These are phyloP conservation scores for Ophiocordyceps camponoti-rufipedis DNA, from an alignment of 2,329 filamentous ascomycete species.

Conservation along the genomic window DNA sequence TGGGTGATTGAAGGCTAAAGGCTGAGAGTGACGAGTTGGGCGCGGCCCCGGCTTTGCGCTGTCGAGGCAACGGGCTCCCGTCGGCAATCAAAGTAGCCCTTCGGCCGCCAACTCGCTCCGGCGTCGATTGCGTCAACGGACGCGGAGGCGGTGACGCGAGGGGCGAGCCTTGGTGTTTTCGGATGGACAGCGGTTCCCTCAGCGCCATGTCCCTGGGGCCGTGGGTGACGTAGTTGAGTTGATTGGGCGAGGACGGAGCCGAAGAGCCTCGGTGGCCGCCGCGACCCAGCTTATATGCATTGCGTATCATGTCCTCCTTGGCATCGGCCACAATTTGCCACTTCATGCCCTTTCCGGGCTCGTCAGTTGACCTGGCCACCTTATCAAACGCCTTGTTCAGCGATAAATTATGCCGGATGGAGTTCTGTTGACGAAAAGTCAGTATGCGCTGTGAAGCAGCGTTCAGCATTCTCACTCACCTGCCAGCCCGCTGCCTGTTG, in stretches of 20 bases:
- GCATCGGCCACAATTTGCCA: slow-evolving; percentile 83
- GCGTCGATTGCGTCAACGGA: slow-evolving; percentile 36
- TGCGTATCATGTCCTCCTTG: slow-evolving; percentile 74
- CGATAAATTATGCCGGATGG: slow-evolving; percentile 89
- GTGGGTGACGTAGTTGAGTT: slow-evolving; percentile 42
- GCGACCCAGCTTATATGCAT: slow-evolving; percentile 41
- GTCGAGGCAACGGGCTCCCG: slow-evolving; percentile 42
- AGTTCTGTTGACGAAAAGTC: slow-evolving; percentile 41
- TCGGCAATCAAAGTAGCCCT: slow-evolving; percentile 27
- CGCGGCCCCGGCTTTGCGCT: slow-evolving; percentile 18
- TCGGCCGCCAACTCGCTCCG: slow-evolving; percentile 25
- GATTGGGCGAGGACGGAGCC: slow-evolving; percentile 48
- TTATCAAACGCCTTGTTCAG: slow-evolving; percentile 92
- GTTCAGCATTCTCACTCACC: slow-evolving; percentile 25
- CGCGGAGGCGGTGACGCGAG: slow-evolving; percentile 22
- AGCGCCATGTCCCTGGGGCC: slow-evolving; percentile 36
- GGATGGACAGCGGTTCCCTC: slow-evolving; percentile 29
- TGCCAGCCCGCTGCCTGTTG: slow-evolving; percentile 73
- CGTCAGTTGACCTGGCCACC: slow-evolving; percentile 77
- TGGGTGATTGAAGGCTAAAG: slow-evolving; percentile 38
- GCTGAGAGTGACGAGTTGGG: slow-evolving; percentile 26
- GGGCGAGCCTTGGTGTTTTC: slow-evolving; percentile 31
- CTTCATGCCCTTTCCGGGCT: slow-evolving; percentile 97
- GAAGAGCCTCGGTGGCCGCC: slow-evolving; percentile 50
- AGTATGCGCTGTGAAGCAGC: neutral